Conservation (phyloP, 2,329 filamentous ascomycete genomes). For the Didymella pomorum region DNA sequence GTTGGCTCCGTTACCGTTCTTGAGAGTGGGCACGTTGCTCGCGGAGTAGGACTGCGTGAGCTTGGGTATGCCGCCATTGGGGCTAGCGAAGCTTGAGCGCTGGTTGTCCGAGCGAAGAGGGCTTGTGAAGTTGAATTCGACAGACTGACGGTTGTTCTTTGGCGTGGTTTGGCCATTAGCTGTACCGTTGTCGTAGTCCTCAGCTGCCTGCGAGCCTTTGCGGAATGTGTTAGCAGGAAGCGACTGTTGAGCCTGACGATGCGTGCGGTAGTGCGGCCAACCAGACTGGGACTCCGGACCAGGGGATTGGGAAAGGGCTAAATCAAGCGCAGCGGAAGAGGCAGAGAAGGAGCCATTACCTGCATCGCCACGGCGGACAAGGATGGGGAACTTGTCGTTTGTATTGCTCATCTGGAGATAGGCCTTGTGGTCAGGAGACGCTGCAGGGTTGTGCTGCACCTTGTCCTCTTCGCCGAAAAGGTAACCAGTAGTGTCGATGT, state of each 20-base stretch:
- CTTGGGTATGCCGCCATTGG: constrained; percentile 70
- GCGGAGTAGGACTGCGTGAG: constrained; percentile 89
- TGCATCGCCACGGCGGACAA: constrained; percentile 70
- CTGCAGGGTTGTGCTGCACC: constrained; percentile 57
- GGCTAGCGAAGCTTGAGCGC: constrained; percentile 62
- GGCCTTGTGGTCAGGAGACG: constrained; percentile 71
- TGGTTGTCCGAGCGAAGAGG: constrained; percentile 50
- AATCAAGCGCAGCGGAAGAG: constrained; percentile 81
- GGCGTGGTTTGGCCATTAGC: constrained; percentile 51
- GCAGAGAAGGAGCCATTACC: constrained; percentile 74
- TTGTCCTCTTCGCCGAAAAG: constrained; percentile 77
- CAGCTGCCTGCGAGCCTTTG: constrained; percentile 47
- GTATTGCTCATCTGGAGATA: constrained; percentile 75
- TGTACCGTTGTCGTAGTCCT: constrained; percentile 50
- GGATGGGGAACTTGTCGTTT: constrained; percentile 87
- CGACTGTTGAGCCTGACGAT: constrained; percentile 70
- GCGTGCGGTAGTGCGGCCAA: constrained; percentile 67
- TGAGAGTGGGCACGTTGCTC: constrained; percentile 86
- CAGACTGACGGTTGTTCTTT: constrained; percentile 58
- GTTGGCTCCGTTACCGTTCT: constrained; percentile 65
- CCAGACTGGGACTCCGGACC: constrained; percentile 67
- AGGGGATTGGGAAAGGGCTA: constrained; percentile 74
- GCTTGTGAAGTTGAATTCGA: constrained; percentile 55
- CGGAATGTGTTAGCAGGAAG: constrained; percentile 64
- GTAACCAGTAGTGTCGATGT: constrained; percentile 85